Conservation (phyloP, 1,284 basidiomycete species). For the Leccinum griseonigrum region DNA sequence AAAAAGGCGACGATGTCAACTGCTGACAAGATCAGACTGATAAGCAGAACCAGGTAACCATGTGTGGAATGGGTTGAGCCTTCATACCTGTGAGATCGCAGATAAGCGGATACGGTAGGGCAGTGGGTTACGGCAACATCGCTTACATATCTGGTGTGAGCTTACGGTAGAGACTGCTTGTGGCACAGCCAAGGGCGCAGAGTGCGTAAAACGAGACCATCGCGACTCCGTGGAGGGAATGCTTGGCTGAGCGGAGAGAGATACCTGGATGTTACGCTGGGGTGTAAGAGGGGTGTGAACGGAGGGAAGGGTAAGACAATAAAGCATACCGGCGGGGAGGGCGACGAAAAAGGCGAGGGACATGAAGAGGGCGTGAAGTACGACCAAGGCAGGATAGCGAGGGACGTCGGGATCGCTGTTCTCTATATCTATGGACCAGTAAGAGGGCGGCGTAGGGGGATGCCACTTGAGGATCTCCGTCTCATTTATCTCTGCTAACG, state of each 20-base stretch:
- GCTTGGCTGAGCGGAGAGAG: constrained; percentile 68
- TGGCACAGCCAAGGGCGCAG: constrained; percentile 56
- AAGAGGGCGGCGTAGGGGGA: constrained; percentile 69
- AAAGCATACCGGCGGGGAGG: constrained; percentile 64
- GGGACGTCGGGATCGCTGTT: constrained; percentile 42
- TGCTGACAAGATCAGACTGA: constrained; percentile 55
- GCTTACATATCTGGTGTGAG: constrained; percentile 76
- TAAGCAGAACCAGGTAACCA: constrained; percentile 59
- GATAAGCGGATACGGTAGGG: constrained; percentile 14
- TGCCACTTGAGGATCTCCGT: constrained; percentile 64
- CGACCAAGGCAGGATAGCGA: constrained; percentile 64
- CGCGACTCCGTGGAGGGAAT: constrained; percentile 55
- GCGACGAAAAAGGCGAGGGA: constrained; percentile 71
- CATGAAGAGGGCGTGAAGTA: constrained; percentile 67
- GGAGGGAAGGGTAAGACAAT: neutral
- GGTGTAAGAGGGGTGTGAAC: neutral
- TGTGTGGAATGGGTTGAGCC: constrained; percentile 60
- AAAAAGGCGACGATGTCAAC: constrained; percentile 53
- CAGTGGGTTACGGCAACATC: constrained; percentile 15
- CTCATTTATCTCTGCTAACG: constrained; percentile 68
- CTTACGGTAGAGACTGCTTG: constrained; percentile 67
- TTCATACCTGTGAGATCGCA: constrained; percentile 56
- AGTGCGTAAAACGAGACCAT: constrained; percentile 58
- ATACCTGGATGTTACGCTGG: constrained; percentile 50
- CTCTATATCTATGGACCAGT: constrained; percentile 74